Evolutionary conservation across 441 rosid genomes (phyloP).

Genomic region (Metrosideros polymorpha): DNA sequence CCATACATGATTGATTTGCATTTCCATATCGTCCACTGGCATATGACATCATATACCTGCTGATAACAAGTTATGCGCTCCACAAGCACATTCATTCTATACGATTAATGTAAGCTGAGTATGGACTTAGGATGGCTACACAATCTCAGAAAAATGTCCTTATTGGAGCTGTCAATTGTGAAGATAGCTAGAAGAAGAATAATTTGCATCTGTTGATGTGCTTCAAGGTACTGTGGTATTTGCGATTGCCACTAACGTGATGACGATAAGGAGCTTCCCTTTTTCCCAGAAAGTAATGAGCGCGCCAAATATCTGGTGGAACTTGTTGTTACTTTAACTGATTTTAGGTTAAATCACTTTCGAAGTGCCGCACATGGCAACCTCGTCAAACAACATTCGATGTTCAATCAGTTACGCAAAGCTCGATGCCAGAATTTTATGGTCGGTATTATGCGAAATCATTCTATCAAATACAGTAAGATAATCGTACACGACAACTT

Average conservation of each 20-base stretch:
- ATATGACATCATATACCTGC: neutral
- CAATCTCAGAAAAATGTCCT: neutral
- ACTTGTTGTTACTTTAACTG: slow-evolving; percentile 18
- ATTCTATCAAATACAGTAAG: slow-evolving; percentile 16
- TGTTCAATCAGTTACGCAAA: slow-evolving; percentile 22
- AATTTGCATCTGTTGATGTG: slow-evolving; percentile 17
- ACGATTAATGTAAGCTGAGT: neutral
- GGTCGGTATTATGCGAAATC: slow-evolving; percentile 30
- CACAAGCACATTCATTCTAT: neutral
- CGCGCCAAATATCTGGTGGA: slow-evolving; percentile 22
- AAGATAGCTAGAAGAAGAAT: slow-evolving; percentile 3
- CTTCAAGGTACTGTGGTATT: slow-evolving; percentile 6
- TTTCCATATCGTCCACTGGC: neutral
- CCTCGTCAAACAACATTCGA: slow-evolving; percentile 16
- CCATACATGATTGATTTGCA: neutral
- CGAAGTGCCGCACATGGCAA: slow-evolving; percentile 19
- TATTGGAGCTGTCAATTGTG: neutral
- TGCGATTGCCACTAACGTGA: slow-evolving; percentile 18
- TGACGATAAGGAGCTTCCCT: slow-evolving; percentile 33
- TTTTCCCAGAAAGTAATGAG: slow-evolving; percentile 29
- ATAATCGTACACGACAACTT: slow-evolving; percentile 17
- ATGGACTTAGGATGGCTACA: neutral
- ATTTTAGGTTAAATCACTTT: slow-evolving; percentile 24
- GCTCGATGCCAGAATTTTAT: slow-evolving; percentile 45
- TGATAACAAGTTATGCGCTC: neutral